Percentiles rank a stretch among this genome's conserved stretches.
Evolutionary conservation across 2,329 filamentous ascomycete species (phyloP).

Genomic region (Hypoxylon sp.): DNA sequence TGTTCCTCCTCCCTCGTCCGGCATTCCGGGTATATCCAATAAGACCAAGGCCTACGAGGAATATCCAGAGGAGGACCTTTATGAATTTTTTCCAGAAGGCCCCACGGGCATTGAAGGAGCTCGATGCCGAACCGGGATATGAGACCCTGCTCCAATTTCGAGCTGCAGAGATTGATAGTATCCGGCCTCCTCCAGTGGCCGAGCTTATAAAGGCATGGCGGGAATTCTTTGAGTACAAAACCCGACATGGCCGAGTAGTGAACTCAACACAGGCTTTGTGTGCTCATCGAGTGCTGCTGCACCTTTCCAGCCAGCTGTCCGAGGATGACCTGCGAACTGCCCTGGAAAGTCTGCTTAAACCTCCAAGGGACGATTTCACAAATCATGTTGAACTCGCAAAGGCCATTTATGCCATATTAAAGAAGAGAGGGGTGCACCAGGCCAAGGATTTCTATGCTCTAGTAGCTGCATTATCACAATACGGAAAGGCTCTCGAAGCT

Average conservation of each 20-base stretch:
- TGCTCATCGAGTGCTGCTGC: constrained; percentile 71
- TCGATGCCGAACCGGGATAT: constrained; percentile 79
- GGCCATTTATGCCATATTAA: constrained; percentile 59
- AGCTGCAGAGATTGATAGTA: constrained; percentile 72
- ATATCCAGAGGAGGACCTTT: constrained; percentile 68
- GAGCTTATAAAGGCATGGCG: constrained; percentile 77
- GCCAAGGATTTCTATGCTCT: constrained; percentile 48
- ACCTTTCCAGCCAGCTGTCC: constrained; percentile 63
- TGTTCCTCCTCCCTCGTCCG: constrained; percentile 43
- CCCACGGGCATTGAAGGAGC: constrained; percentile 71
- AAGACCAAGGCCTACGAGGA: constrained; percentile 48
- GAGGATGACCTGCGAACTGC: constrained; percentile 62
- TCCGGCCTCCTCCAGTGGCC: constrained; percentile 74
- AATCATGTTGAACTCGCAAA: constrained; percentile 66
- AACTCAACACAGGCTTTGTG: constrained; percentile 78
- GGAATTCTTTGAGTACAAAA: constrained; percentile 73
- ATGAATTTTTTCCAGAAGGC: constrained; percentile 74
- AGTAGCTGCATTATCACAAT: constrained; percentile 50
- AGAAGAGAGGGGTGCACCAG: constrained; percentile 44
- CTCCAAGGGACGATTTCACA: constrained; percentile 61
- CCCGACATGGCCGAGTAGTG: constrained; percentile 64
- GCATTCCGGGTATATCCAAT: constrained; percentile 53
- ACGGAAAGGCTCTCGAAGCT: constrained; percentile 53
- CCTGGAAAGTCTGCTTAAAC: constrained; percentile 60
- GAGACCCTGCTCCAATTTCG: constrained; percentile 78